Percentiles rank a stretch among this genome's conserved stretches.
Evolutionary conservation across 345 rosid genomes (phyloP).

Genomic region (Rhizophora mangle): DNA sequence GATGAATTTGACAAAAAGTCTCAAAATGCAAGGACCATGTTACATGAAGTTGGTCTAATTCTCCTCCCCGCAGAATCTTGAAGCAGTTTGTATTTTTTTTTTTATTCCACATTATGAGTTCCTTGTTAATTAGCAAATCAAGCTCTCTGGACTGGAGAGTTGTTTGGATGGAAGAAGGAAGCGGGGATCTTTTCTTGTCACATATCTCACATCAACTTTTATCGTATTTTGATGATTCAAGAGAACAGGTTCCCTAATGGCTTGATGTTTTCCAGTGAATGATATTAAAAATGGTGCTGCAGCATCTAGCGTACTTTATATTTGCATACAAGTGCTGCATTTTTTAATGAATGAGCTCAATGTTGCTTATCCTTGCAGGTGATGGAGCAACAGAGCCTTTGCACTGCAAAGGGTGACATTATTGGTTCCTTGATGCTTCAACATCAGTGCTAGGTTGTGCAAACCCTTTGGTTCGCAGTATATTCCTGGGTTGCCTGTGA

Average conservation of each 20-base stretch:
- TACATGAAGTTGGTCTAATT: constrained; percentile 70
- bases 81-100: not conserved
- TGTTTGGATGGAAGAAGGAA: no score
- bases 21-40: constrained; percentile 94
- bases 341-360: not conserved
- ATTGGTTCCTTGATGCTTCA: constrained; percentile 94
- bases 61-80: not conserved
- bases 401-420: constrained; percentile 93
- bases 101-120: not conserved
- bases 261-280: not conserved
- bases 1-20: constrained; percentile 99
- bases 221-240: not conserved
- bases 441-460: constrained; percentile 95
- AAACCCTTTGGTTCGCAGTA: constrained; percentile 92
- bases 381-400: constrained; percentile 96
- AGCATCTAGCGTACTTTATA: not conserved
- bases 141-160: no score
- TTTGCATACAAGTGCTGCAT: not conserved
- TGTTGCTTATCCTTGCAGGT: constrained; percentile 49
- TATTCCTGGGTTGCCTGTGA: constrained; percentile 83
- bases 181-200: not conserved
- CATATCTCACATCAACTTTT: not conserved
- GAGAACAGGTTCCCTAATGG: not conserved
- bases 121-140: not conserved
- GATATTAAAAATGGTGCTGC: not conserved